These are phyloP conservation scores for Stachybotrys chlorohalonatus DNA, from an alignment of 2,329 filamentous ascomycete genomes.

Conservation along the genomic window DNA sequence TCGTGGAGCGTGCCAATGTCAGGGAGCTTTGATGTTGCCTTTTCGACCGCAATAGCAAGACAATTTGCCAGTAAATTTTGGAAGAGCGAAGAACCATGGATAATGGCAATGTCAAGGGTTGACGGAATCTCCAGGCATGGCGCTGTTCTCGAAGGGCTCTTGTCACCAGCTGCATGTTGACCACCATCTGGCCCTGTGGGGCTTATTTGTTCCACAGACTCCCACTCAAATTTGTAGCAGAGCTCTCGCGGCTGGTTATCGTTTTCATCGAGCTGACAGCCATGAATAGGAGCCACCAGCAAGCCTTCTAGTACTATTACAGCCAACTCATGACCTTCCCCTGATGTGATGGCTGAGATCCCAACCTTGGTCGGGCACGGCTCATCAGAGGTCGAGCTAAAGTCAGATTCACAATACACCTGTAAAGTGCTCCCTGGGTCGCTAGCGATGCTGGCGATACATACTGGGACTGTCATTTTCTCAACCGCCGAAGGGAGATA, in stretches of 20 bases:
- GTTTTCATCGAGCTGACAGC: conserved; percentile 10
- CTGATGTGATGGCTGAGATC: neutral
- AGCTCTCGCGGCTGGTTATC: conserved; percentile 17
- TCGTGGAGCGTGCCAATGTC: neutral
- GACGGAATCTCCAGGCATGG: neutral
- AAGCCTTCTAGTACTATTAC: conserved; percentile 27
- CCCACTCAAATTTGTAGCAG: conserved; percentile 38
- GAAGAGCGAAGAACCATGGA: neutral
- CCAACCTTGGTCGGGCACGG: neutral
- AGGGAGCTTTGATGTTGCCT: neutral
- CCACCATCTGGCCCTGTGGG: no score
- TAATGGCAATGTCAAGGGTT: neutral
- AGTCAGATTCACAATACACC: neutral
- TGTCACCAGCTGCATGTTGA: no score
- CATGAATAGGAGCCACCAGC: conserved; percentile 31
- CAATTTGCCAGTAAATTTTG: neutral
- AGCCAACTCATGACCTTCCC: conserved; percentile 13
- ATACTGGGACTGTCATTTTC: neutral
- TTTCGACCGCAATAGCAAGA: neutral
- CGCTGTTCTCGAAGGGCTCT: no score
- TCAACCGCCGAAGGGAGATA: neutral
- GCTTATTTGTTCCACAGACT: conserved; percentile 12
- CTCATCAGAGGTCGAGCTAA: neutral
- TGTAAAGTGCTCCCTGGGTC: neutral
- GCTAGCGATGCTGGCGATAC: neutral